Conservation (phyloP, 306 rosid genomes). For the Mimosa bimucronata region DNA sequence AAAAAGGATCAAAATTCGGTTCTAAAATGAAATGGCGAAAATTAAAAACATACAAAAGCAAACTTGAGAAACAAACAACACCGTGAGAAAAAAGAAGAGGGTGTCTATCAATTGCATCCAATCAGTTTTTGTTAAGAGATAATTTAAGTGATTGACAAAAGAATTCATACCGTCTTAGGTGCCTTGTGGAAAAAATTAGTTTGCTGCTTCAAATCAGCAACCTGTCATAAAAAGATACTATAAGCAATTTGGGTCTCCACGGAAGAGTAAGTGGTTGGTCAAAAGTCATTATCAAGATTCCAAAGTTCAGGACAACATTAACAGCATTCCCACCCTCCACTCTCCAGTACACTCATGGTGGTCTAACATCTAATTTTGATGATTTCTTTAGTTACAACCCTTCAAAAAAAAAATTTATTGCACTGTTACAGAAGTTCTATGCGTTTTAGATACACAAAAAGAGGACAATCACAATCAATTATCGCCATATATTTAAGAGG, state of each 20-base stretch:
- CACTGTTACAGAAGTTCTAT: background rate
- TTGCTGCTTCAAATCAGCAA: constrained; percentile 65
- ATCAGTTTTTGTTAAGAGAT: constrained; percentile 18
- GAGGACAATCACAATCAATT: background rate
- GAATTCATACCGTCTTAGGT: constrained; percentile 68
- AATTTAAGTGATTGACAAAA: constrained; percentile 31
- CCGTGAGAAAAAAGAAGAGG: background rate
- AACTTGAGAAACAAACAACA: constrained; percentile 16
- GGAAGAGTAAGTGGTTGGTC: constrained; percentile 14
- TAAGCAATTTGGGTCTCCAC: constrained; percentile 28
- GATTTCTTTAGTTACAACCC: constrained; percentile 12
- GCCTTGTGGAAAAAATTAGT: constrained; percentile 72
- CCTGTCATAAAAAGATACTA: constrained; percentile 56
- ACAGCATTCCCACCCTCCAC: background rate
- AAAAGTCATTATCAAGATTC: background rate
- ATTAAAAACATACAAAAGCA: constrained; percentile 24
- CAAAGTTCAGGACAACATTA: background rate
- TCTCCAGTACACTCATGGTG: background rate
- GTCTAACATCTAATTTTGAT: constrained; percentile 30
- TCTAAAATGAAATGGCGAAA: constrained; percentile 10
- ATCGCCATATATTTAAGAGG: constrained; percentile 21
- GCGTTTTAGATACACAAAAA: background rate
- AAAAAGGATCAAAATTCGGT: constrained; percentile 11
- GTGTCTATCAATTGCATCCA: constrained; percentile 25
- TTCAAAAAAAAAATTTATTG: constrained; percentile 26